Percentiles rank a stretch among this genome's conserved stretches.
These are phyloP conservation scores for Dioszegia aurantiaca DNA, from an alignment of 768 basidiomycete genomes.

Conservation along the genomic window DNA sequence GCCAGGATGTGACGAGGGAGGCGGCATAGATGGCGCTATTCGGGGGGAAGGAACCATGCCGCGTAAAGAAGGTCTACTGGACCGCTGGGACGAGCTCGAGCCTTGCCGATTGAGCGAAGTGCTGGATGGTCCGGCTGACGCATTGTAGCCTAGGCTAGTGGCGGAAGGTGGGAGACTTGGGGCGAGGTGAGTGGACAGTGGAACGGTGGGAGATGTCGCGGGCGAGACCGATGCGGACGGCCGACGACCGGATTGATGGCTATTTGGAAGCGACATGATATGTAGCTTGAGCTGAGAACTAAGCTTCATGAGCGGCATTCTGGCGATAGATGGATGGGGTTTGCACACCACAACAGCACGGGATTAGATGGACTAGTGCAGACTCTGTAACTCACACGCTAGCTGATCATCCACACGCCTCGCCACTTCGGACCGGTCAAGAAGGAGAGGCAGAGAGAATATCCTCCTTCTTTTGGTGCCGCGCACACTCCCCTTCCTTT, in stretches of 20 bases:
- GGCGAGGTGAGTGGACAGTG: not conserved
- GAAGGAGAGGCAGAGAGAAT: too few relatives aligned
- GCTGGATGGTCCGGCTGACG: not conserved
- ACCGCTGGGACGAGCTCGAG: conserved; percentile 14
- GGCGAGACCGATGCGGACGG: conserved; percentile 4
- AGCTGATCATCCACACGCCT: too few relatives aligned
- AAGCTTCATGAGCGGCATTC: not conserved
- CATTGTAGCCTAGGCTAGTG: not conserved
- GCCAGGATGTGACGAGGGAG: not conserved
- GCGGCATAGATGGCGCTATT: conserved; percentile 6
- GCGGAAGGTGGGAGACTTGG: not conserved
- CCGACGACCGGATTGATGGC: not conserved
- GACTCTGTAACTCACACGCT: too few relatives aligned
- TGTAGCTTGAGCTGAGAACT: not conserved
- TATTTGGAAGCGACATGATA: not conserved
- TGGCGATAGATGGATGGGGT: too few relatives aligned
- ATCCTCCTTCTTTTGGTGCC: too few relatives aligned
- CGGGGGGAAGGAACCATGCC: conserved; percentile 16
- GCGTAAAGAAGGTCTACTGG: conserved; percentile 6
- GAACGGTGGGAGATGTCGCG: not conserved
- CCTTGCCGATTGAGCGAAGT: conserved; percentile 7
- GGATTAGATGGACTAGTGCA: too few relatives aligned
- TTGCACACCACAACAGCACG: too few relatives aligned
- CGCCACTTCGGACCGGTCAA: too few relatives aligned
- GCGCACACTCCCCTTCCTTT: too few relatives aligned